Evolutionary conservation across 2,329 filamentous ascomycete species (phyloP).

Genomic region (Cytospora schulzeri): DNA sequence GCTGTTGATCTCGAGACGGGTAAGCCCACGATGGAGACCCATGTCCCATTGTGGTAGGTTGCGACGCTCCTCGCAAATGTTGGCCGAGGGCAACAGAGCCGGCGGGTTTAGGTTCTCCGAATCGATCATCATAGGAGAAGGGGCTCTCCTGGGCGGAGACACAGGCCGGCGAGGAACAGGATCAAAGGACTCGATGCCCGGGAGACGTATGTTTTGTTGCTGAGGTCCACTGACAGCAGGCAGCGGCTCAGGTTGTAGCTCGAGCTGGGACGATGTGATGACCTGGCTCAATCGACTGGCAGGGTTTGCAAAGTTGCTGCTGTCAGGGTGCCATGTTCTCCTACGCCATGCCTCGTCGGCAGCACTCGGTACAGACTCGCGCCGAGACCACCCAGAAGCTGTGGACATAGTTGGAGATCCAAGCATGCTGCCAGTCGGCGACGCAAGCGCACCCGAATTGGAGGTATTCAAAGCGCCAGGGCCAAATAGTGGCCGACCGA

Average conservation of each 20-base stretch:
- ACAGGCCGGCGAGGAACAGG: constrained; percentile 66
- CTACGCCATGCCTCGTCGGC: constrained; percentile 78
- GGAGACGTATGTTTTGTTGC: constrained; percentile 66
- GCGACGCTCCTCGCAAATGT: constrained; percentile 49
- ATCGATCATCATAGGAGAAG: constrained; percentile 80
- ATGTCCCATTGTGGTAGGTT: constrained; percentile 64
- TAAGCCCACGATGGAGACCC: constrained; percentile 66
- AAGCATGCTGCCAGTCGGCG: constrained; percentile 61
- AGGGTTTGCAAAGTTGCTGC: constrained; percentile 63
- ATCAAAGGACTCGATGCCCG: constrained; percentile 91
- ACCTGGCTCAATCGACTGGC: constrained; percentile 77
- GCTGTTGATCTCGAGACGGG: constrained; percentile 63
- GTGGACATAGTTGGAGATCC: constrained; percentile 67
- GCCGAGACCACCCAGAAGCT: constrained; percentile 59
- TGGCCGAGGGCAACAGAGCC: constrained; percentile 37
- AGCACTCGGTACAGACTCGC: constrained; percentile 64
- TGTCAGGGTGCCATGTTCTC: constrained; percentile 89
- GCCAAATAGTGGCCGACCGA: constrained; percentile 58
- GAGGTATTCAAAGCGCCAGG: constrained; percentile 58
- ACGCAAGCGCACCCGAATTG: constrained; percentile 56
- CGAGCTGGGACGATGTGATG: constrained; percentile 66
- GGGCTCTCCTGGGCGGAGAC: constrained; percentile 64
- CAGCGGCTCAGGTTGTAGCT: constrained; percentile 55
- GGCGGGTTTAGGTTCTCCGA: constrained; percentile 44
- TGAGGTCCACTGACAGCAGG: constrained; percentile 48